Base-by-base conservation (phyloP, 2,329 filamentous ascomycete genomes). In the Pestalotiopsis fici region DNA sequence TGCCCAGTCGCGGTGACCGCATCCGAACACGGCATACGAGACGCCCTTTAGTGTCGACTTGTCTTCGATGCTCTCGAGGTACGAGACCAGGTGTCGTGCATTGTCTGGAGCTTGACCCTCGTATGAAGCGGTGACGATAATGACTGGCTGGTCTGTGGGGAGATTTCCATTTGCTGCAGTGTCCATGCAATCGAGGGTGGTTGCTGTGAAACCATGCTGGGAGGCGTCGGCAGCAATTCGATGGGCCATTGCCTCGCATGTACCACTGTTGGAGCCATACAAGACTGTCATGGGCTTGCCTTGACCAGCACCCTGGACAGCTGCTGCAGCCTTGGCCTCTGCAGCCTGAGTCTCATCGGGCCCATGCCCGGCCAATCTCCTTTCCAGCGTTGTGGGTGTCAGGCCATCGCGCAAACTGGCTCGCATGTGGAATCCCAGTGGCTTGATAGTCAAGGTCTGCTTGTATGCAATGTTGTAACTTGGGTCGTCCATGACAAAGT, bases 371-470 rank as follows among this genome's bases (percentile, higher is more conserved):
- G 70, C 65, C 3, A 74, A 68, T 39, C 72, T 67, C n/a, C 66
- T 66, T 50, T 72, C 70, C 3, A 74, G 69, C 28, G 67, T 61
- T 3, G 77, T 75, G 1, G 81, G 72, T 7, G 75, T 77, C 54
- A 80, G 71, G 0, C 77, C 77, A 39, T 87, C 79, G 28, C 89
- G 78, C 4, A 92, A 78, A 0, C 78, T 81, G 2, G 88, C 89
- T 43, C 85, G 83, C 79, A 93, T 90, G 64, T 83, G 82, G 73
- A 93, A 89, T 65, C 87, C 84, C 37, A 89, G 86, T 1, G 88
- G 89, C 76, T 91, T 91, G 72, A 90, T 80, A 0, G 88, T 91
- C 39, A 91, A 75, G 0, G 86, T 87, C 70, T 86, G 81, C 70
- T 87, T 84, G 69, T 88, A 79, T 66, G 84, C 74, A 15, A 92